phyloP scores from a whole-genome alignment of 345 rosid genomes.

The Ceriops decandra region DNA sequence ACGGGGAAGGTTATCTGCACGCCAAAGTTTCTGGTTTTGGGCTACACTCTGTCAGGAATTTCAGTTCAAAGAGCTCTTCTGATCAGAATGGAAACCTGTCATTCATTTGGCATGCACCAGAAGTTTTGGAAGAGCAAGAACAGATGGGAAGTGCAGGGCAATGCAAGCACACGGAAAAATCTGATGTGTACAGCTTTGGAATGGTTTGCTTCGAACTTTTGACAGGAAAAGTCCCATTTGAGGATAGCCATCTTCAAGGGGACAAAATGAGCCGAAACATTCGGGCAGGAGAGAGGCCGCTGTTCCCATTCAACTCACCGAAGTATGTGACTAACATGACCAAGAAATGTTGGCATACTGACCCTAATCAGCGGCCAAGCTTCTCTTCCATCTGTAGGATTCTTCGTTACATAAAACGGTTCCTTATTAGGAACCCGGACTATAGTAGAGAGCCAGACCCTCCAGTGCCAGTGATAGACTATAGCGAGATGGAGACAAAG shows the following conservation, averaged over 20 bases:
- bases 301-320: slow-evolving; percentile 26
- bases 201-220: slow-evolving; percentile 29
- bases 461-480: slow-evolving; percentile 21
- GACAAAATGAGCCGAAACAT: slow-evolving; percentile 30
- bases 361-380: slow-evolving; percentile 25
- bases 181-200: slow-evolving; percentile 34
- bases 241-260: slow-evolving; percentile 32
- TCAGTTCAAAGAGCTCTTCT: slow-evolving; percentile 2
- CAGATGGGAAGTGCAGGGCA: slow-evolving; percentile 14
- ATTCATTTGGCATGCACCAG: slow-evolving; percentile 32
- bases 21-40: slow-evolving; percentile 34
- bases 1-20: slow-evolving; percentile 20
- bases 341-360: slow-evolving; percentile 29
- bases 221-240: slow-evolving; percentile 36
- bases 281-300: slow-evolving; percentile 28
- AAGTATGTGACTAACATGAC: slow-evolving; percentile 28
- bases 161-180: slow-evolving; percentile 17
- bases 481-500: slow-evolving; percentile 21
- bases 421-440: slow-evolving; percentile 22
- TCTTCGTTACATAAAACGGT: slow-evolving; percentile 26
- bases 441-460: slow-evolving; percentile 19
- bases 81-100: slow-evolving; percentile 15
- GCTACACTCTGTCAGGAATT: slow-evolving; percentile 16
- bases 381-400: slow-evolving; percentile 34
- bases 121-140: slow-evolving; percentile 28